phyloP scores from a whole-genome alignment of 306 rosid species.

The Hippophae tibetana region DNA sequence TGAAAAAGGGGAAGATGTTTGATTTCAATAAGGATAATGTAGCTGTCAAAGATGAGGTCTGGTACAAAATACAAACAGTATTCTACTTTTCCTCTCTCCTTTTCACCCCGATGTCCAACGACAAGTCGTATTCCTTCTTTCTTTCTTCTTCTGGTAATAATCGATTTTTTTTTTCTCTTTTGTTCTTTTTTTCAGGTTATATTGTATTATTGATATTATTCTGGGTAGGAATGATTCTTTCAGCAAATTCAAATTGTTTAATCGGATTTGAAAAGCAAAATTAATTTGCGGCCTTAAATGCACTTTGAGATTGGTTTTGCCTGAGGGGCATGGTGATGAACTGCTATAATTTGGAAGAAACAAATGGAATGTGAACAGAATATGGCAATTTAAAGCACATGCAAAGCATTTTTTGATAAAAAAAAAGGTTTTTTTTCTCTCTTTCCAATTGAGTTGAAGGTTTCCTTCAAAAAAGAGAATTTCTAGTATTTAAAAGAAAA shows the following conservation, averaged over 20 bases:
- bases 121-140: too few species aligned
- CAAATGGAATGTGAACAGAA: conserved; percentile 37
- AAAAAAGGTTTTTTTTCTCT: too few species aligned
- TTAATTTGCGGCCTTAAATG: conserved; percentile 26
- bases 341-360: conserved; percentile 35
- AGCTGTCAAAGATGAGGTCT: too few species aligned
- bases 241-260: conserved; percentile 24
- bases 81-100: too few species aligned
- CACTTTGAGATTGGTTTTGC: conserved; percentile 21
- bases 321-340: conserved; percentile 26
- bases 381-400: conserved; percentile 26
- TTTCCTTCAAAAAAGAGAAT: too few species aligned
- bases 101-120: too few species aligned
- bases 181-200: conserved; percentile 40
- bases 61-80: too few species aligned
- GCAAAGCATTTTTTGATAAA: too few species aligned
- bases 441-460: too few species aligned
- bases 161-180: conserved; percentile 5
- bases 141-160: too few species aligned
- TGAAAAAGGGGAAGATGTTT: neutral
- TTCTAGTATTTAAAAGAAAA: too few species aligned
- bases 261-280: conserved; percentile 28
- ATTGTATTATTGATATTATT: conserved; percentile 32
- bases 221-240: conserved; percentile 30
- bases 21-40: conserved; percentile 2